phyloP scores from a whole-genome alignment of 2,329 filamentous ascomycete species.

The Beauveria sp. region DNA sequence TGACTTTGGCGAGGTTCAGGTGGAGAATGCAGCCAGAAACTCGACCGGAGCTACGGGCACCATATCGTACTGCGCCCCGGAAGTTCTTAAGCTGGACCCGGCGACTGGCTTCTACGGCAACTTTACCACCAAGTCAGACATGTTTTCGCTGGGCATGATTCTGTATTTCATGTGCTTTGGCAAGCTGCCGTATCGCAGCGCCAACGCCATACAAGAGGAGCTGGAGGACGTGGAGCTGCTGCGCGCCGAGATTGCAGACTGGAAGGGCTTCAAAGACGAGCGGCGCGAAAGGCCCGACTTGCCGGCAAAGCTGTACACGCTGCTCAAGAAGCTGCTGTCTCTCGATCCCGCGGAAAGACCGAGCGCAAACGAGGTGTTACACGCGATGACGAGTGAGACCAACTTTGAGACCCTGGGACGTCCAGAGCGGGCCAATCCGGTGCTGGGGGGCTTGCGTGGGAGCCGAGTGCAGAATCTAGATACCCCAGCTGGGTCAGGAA shows the following conservation, averaged over 20 bases:
- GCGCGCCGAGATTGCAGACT: slow-evolving; percentile 75
- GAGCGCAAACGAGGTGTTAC: slow-evolving; percentile 76
- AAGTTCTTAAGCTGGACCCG: slow-evolving; percentile 67
- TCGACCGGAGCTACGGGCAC: slow-evolving; percentile 93
- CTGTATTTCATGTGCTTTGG: slow-evolving; percentile 97
- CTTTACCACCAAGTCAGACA: slow-evolving; percentile 93
- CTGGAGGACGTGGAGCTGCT: slow-evolving; percentile 83
- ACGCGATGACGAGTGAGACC: slow-evolving; percentile 64
- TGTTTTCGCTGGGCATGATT: slow-evolving; percentile 98
- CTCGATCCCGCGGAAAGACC: slow-evolving; percentile 71
- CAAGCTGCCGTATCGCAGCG: slow-evolving; percentile 73
- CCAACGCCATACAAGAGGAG: slow-evolving; percentile 82
- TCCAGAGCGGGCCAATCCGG: slow-evolving; percentile 27
- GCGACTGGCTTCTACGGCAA: slow-evolving; percentile 71
- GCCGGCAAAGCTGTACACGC: slow-evolving; percentile 75
- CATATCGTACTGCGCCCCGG: slow-evolving; percentile 94
- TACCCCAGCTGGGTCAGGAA: slow-evolving; percentile 42
- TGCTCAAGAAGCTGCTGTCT: slow-evolving; percentile 74
- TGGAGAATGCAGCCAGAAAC: slow-evolving; percentile 70
- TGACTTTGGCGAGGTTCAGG: slow-evolving; percentile 95
- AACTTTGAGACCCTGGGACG: slow-evolving; percentile 35
- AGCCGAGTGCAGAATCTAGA: slow-evolving; percentile 49
- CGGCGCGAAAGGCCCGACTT: slow-evolving; percentile 70
- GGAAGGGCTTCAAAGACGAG: slow-evolving; percentile 80
- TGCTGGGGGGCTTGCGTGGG: slow-evolving; percentile 30